Percentiles rank a stretch among this genome's conserved stretches.
Evolutionary conservation across 1,139 yeast species (phyloP).

Genomic region (Pichia sp.): DNA sequence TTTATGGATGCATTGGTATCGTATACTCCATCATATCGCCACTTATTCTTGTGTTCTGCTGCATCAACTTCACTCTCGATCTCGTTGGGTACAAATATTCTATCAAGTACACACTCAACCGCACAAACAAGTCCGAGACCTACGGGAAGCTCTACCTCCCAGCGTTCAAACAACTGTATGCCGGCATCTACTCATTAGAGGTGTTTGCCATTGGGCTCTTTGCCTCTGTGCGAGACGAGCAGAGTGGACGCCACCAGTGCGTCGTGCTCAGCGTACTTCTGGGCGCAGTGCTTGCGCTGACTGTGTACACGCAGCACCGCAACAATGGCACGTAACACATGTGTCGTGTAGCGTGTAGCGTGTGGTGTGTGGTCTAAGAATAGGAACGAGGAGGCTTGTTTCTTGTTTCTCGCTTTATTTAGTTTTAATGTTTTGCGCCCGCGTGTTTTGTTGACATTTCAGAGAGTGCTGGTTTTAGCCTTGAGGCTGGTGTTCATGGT

Average conservation of each 20-base stretch:
- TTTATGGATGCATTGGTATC: conserved; percentile 68
- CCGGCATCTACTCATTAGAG: conserved; percentile 76
- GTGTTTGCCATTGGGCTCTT: conserved; percentile 70
- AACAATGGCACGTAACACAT: too few species aligned
- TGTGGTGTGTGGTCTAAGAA: too few species aligned
- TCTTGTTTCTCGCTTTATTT: too few species aligned
- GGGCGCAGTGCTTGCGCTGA: background rate
- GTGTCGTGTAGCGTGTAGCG: too few species aligned
- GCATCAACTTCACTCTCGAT: conserved; percentile 49
- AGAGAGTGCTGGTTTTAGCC: too few species aligned
- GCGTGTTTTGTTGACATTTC: too few species aligned
- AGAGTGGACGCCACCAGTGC: conserved; percentile 31
- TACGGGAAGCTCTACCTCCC: conserved; percentile 62
- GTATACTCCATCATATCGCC: conserved; percentile 78
- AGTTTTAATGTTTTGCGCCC: too few species aligned
- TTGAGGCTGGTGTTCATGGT: too few species aligned
- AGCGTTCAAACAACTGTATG: conserved; percentile 66
- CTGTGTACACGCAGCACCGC: background rate
- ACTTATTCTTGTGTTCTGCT: conserved; percentile 55
- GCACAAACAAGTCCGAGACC: conserved; percentile 52
- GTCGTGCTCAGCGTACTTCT: conserved; percentile 33
- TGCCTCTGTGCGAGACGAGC: conserved; percentile 45
- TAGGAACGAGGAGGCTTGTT: too few species aligned
- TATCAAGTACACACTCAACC: conserved; percentile 46
- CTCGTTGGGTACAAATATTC: conserved; percentile 63